Evolutionary conservation across 116 monocot genomes (phyloP).

Genomic region (Zostera marina): DNA sequence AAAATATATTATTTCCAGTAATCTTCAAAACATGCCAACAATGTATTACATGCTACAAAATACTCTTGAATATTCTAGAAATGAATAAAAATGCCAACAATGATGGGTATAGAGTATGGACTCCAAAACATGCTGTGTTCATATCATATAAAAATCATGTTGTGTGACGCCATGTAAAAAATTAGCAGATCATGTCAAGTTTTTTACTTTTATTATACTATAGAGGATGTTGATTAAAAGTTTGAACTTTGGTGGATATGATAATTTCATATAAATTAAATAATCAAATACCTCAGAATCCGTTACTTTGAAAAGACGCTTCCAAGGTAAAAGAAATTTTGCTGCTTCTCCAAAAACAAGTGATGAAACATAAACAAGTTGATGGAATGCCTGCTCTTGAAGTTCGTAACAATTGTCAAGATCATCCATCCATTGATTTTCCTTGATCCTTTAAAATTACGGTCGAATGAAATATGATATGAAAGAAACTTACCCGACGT

Average conservation of each 20-base stretch:
- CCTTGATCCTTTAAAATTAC: background rate
- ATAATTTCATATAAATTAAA: background rate
- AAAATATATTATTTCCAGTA: too few species aligned
- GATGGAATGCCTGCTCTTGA: constrained; percentile 78
- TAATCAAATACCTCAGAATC: constrained; percentile 69
- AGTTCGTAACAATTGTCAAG: constrained; percentile 7
- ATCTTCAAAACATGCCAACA: too few species aligned
- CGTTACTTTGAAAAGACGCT: constrained; percentile 88
- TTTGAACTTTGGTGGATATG: background rate
- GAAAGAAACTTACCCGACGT: constrained; percentile 28
- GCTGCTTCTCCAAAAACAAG: constrained; percentile 96
- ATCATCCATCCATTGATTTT: background rate
- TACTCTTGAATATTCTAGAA: too few species aligned
- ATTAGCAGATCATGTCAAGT: too few species aligned
- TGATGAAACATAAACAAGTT: constrained; percentile 66
- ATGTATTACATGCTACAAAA: too few species aligned
- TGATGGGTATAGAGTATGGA: too few species aligned
- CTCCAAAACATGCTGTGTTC: too few species aligned
- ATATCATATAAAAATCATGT: too few species aligned
- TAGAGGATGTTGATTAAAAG: too few species aligned
- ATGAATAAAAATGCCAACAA: too few species aligned
- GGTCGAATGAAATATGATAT: background rate
- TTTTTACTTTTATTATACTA: too few species aligned
- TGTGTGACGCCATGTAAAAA: too few species aligned
- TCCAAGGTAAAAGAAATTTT: constrained; percentile 92